Conservation (phyloP, 2,329 filamentous ascomycete species). For the Neurospora sp. region DNA sequence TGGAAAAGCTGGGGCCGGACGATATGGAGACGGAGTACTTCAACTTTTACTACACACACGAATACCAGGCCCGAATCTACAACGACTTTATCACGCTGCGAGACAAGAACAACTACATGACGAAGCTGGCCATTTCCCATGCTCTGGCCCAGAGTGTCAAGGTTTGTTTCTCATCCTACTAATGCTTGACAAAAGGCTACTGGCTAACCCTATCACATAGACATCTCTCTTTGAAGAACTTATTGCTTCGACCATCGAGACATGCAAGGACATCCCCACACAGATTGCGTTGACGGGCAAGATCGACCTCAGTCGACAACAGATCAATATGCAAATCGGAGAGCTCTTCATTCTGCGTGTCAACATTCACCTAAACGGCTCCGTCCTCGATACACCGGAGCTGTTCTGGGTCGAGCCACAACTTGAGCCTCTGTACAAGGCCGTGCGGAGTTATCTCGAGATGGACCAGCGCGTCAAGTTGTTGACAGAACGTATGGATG, state of each 20-base stretch:
- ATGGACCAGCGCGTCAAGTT: conserved; percentile 93
- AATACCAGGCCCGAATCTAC: conserved; percentile 97
- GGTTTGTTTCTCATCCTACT: conserved; percentile 30
- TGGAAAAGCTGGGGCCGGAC: conserved; percentile 77
- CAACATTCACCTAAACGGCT: conserved; percentile 95
- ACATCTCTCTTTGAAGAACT: conserved; percentile 95
- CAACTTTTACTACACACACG: conserved; percentile 98
- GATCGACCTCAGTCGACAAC: conserved; percentile 73
- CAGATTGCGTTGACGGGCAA: conserved; percentile 90
- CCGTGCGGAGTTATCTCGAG: conserved; percentile 89
- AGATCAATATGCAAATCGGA: conserved; percentile 99
- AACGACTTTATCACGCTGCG: conserved; percentile 96
- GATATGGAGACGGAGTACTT: conserved; percentile 95
- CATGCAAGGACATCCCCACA: conserved; percentile 84
- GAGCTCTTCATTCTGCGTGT: conserved; percentile 96
- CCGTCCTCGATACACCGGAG: conserved; percentile 91
- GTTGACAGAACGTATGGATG: conserved; percentile 80
- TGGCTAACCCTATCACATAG: conserved; percentile 26
- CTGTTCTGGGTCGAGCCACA: conserved; percentile 98
- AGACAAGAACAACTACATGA: conserved; percentile 97
- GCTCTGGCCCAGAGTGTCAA: conserved; percentile 94
- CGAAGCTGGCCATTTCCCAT: conserved; percentile 91
- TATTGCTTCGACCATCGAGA: conserved; percentile 85
- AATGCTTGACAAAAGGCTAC: not conserved
- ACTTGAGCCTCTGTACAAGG: conserved; percentile 91